Percentiles rank a stretch among this genome's conserved stretches.
These are phyloP conservation scores for Zygotorulaspora sp. DNA, from an alignment of 805 yeast species.

Conservation along the genomic window DNA sequence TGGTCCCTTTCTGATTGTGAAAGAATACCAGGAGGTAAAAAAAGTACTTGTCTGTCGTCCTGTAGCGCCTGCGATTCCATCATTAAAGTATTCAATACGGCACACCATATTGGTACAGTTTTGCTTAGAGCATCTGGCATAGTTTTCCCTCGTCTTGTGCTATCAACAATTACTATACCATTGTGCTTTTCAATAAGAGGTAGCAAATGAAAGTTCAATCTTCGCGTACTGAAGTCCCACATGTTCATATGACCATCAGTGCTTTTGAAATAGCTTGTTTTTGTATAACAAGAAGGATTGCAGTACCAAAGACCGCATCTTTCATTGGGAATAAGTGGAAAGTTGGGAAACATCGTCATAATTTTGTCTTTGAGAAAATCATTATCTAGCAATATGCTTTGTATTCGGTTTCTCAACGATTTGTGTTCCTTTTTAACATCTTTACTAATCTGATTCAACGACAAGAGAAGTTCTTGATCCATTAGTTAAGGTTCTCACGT, in stretches of 20 bases:
- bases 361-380: conserved; percentile 41
- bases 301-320: conserved; percentile 88
- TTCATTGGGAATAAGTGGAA: conserved; percentile 66
- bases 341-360: conserved; percentile 35
- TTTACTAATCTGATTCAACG: conserved; percentile 33
- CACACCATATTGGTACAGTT: conserved; percentile 90
- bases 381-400: conserved; percentile 65
- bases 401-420: conserved; percentile 56
- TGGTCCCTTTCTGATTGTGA: conserved; percentile 52
- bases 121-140: conserved; percentile 86
- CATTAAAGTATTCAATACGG: conserved; percentile 58
- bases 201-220: conserved; percentile 71
- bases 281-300: conserved; percentile 39
- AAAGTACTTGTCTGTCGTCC: conserved; percentile 33
- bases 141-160: conserved; percentile 77
- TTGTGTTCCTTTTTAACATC: conserved; percentile 47
- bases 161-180: conserved; percentile 68
- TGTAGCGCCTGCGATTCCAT: conserved; percentile 31
- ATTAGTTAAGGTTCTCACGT: conserved; percentile 1
- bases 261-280: conserved; percentile 73
- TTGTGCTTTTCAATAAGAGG: conserved; percentile 39
- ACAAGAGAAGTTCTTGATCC: conserved; percentile 8
- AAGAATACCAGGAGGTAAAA: conserved; percentile 50
- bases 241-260: conserved; percentile 86
- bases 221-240: conserved; percentile 71